Evolutionary conservation across 192 early-diverging fungal species (phyloP).

Genomic region (Backusella parvicylindrica): DNA sequence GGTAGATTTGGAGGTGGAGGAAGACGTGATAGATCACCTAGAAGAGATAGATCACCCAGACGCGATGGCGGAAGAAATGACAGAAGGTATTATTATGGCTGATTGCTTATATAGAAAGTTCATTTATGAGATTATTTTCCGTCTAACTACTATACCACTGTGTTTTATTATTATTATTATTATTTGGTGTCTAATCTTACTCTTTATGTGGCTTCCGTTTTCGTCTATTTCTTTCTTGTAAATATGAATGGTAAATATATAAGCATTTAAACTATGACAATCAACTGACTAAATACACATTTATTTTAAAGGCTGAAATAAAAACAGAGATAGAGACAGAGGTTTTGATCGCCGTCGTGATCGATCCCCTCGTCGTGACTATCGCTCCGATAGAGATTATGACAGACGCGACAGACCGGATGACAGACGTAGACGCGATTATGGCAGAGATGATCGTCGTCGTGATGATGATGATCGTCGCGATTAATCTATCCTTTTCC

Average conservation of each 20-base stretch:
- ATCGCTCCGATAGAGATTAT: background rate
- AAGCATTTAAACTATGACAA: too few relatives aligned
- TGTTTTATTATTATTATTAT: constrained; percentile 3
- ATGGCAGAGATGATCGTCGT: background rate
- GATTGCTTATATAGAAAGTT: background rate
- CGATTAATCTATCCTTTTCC: background rate
- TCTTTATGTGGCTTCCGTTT: too few relatives aligned
- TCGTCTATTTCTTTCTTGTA: too few relatives aligned
- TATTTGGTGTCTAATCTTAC: too few relatives aligned
- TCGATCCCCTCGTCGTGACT: background rate
- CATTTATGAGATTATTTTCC: background rate
- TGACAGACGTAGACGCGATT: background rate
- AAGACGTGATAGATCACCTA: background rate
- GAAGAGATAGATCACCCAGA: constrained; percentile 23
- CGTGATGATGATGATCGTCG: background rate
- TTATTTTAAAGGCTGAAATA: too few relatives aligned
- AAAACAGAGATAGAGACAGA: background rate
- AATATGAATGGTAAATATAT: too few relatives aligned
- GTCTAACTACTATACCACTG: constrained; percentile 1
- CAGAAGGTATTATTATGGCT: constrained; percentile 23
- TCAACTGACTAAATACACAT: too few relatives aligned
- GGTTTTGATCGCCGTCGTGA: constrained; percentile 14
- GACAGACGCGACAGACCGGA: background rate
- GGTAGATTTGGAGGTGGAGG: constrained; percentile 6
- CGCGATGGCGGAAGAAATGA: constrained; percentile 6